Evolutionary conservation across 73 alveolate species (phyloP), one percentile per base, ranked within the genome.

Genomic region (Uronychia binucleata): DNA sequence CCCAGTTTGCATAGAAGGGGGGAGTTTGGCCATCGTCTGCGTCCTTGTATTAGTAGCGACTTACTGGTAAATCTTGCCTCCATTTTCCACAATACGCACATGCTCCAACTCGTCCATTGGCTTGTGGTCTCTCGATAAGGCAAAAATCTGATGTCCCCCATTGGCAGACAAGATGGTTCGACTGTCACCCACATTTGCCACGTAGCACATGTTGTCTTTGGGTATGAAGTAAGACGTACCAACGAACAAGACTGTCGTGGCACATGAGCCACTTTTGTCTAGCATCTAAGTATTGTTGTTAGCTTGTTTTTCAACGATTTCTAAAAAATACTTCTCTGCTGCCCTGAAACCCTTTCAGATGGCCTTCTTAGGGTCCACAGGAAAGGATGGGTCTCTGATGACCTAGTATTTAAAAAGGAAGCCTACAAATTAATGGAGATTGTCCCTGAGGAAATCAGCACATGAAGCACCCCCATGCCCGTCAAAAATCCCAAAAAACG

Each of bases 141-240:
- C 82, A 67, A 85, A 85, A 30, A 93, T 93, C 86, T 94, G 94
- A 77, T 86, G 86, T 67, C 99, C 99, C 31, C 92, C 95, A 31
- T 95, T 94, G 26, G 97, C 98, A 78, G 98, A 90, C 84, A 98
- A 85, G 0, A 98, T 94, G n/a, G 99, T 98, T 80, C 99, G 87
- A 75, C 98, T 87, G 84, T 98, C 99, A 0, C 99, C 99, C 26
- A 97, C 99, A 90, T 98, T 98, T 0, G 99, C 99, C 0, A 95
- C 94, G 91, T 93, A 98, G 79, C 98, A 93, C 57, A 96, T 92
- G 35, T 85, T 94, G 57, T 89, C 96, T 30, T 19, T 57, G 67
- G 67, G 5, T 46, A 46, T n/a, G n/a, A 46, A 46, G 67, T 46
- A 11, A 46, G 5, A 46, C 67, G 83, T 91, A 78, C 92, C 96